Evolutionary conservation across 1,139 yeast species (phyloP).

Genomic region (Taphrina wiesneri): DNA sequence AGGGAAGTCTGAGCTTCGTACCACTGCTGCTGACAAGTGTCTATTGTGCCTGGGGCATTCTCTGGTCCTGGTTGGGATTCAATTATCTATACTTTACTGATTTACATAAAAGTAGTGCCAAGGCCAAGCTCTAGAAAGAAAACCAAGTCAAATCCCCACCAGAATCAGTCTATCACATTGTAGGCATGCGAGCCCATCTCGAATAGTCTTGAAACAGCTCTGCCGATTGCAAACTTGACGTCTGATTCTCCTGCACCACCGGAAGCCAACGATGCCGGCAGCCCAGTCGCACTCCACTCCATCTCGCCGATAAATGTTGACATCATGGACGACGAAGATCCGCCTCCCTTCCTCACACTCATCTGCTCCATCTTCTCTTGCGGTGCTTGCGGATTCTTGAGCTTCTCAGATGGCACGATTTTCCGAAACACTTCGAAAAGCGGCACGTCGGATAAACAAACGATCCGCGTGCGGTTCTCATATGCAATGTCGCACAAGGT

Average conservation of each 20-base stretch:
- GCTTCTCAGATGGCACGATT: slow-evolving; percentile 11
- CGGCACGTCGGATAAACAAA: slow-evolving; percentile 84
- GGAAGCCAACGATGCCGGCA: slow-evolving; percentile 20
- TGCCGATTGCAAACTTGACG: slow-evolving; percentile 30
- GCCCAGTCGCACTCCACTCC: slow-evolving; percentile 32
- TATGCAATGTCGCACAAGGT: slow-evolving; percentile 94
- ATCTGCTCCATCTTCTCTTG: slow-evolving; percentile 11
- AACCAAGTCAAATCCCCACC: background rate
- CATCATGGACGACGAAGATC: slow-evolving; percentile 26
- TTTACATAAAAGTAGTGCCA: background rate
- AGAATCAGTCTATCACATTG: background rate
- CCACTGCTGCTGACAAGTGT: slow-evolving; percentile 80
- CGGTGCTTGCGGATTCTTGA: background rate
- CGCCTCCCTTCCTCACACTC: slow-evolving; percentile 30
- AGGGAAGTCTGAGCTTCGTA: slow-evolving; percentile 56
- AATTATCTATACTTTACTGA: slow-evolving; percentile 21
- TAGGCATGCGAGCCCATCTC: slow-evolving; percentile 26
- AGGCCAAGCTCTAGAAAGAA: background rate
- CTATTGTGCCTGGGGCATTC: slow-evolving; percentile 81
- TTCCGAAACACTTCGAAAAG: slow-evolving; percentile 67
- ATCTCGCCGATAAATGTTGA: slow-evolving; percentile 28
- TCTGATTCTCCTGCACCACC: slow-evolving; percentile 31
- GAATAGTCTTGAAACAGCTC: slow-evolving; percentile 20
- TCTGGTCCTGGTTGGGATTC: slow-evolving; percentile 85
- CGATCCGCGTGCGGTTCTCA: slow-evolving; percentile 81